phyloP scores from a whole-genome alignment of 1,284 basidiomycete genomes.

The Sporisorium exsertum region DNA sequence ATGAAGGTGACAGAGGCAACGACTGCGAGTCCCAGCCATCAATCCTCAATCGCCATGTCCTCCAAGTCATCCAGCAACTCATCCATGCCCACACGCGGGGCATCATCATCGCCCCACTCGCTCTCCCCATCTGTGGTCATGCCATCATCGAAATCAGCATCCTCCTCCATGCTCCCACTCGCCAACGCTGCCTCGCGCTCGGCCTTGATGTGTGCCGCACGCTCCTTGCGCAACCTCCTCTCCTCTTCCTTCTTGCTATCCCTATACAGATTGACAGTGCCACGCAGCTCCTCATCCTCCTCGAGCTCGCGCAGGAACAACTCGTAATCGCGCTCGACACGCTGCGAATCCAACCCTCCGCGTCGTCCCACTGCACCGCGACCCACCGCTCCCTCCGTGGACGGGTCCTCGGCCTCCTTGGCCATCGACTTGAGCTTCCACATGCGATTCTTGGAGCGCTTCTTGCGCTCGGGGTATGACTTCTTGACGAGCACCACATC shows the following conservation, averaged over 20 bases:
- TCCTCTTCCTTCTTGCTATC: conserved; percentile 72
- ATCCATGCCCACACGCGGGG: conserved; percentile 74
- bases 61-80: conserved; percentile 94
- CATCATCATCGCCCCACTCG: conserved; percentile 83
- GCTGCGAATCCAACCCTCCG: conserved; percentile 90
- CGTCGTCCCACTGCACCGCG: conserved; percentile 87
- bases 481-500: conserved; percentile 95
- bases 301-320: conserved; percentile 93
- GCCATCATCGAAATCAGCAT: conserved; percentile 56
- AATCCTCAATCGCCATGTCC: conserved; percentile 65
- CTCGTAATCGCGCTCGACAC: conserved; percentile 97
- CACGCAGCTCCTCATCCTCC: conserved; percentile 93
- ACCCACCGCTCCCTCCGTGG: conserved; percentile 70
- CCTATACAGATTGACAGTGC: conserved; percentile 85
- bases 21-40: neutral
- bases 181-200: conserved; percentile 68
- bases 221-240: conserved; percentile 67
- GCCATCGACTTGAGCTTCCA: conserved; percentile 95
- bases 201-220: conserved; percentile 60
- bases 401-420: conserved; percentile 81
- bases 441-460: conserved; percentile 84
- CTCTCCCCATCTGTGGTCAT: conserved; percentile 70
- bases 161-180: conserved; percentile 72
- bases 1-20: neutral
- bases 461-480: conserved; percentile 91